Evolutionary conservation across 1,284 basidiomycete species (phyloP), one percentile per base, ranked within the genome.

Genomic region (Tranzscheliella williamsii): DNA sequence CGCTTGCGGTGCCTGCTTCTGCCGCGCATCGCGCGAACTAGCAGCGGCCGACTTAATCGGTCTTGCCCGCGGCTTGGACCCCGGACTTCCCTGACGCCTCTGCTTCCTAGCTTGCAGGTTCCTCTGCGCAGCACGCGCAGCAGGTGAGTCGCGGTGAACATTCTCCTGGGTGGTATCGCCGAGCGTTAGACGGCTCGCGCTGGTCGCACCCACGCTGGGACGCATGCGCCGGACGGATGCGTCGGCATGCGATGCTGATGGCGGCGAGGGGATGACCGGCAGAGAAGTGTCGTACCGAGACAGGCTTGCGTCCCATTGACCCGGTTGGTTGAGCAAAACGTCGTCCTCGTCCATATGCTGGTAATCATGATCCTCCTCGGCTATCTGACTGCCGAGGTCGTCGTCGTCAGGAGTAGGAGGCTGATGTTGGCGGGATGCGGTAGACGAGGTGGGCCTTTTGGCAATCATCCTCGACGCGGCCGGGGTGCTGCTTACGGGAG

Each of bases 401-500:
- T 48, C 38, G 1, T 57, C 37, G 0, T 35, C 39, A 16, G 24
- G 11, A n/a, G 48, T 23, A 31, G 26, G 12, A 9, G 29, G 16
- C 2, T 16, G 35, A 23, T 49, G 38, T 26, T 53, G 53, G 2
- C n/a, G 23, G 17, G n/a, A n/a, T n/a, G n/a, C n/a, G n/a, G n/a
- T n/a, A n/a, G n/a, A n/a, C n/a, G n/a, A n/a, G n/a, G n/a, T n/a
- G n/a, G n/a, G n/a, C n/a, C n/a, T n/a, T 20, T 34, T 34, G 9
- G 32, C 8, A 8, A 34, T 9, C 9, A 52, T 43, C 16, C 60
- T 37, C 12, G 46, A 54, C 6, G 60, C 39, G n/a, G 60, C 54
- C 0, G 60, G 60, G 4, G 60, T 64, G 34, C 60, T 64, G 40
- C 50, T 57, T 31, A 54, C 38, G 8, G 60, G 60, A 2, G 26